phyloP scores from a whole-genome alignment of 768 basidiomycete genomes.

The Suillus fuscotomentosus region DNA sequence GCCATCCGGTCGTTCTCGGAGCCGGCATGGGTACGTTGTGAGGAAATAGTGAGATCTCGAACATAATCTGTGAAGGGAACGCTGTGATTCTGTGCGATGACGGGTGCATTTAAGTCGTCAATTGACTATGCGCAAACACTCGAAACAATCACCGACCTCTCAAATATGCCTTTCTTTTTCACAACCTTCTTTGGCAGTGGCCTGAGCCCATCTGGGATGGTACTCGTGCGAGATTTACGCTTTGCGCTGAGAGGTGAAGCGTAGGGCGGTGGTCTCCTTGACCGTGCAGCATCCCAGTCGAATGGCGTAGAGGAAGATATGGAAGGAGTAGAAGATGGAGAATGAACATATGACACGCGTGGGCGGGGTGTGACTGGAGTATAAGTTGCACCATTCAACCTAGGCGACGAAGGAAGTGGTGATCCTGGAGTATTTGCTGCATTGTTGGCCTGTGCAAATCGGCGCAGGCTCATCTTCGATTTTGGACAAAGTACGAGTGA shows the following conservation, averaged over 20 bases:
- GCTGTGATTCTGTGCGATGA: conserved; percentile 46
- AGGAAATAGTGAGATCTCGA: conserved; percentile 82
- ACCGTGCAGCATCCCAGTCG: conserved; percentile 85
- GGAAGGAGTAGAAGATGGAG: conserved; percentile 66
- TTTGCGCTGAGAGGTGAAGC: conserved; percentile 53
- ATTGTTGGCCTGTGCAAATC: conserved; percentile 53
- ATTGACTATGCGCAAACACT: conserved; percentile 13
- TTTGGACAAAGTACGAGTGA: conserved; percentile 4
- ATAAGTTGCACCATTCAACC: conserved; percentile 27
- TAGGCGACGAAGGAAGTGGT: conserved; percentile 40
- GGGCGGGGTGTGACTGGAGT: conserved; percentile 46
- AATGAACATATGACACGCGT: conserved; percentile 55
- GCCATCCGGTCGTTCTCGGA: conserved; percentile 61
- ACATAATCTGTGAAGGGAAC: conserved; percentile 70
- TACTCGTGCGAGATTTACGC: conserved; percentile 41
- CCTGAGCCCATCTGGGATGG: conserved; percentile 16
- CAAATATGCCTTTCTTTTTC: conserved; percentile 61
- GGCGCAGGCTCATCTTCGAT: conserved; percentile 51
- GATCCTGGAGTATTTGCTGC: conserved; percentile 38
- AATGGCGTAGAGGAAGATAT: conserved; percentile 76
- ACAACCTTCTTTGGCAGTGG: conserved; percentile 53
- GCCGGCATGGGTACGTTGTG: conserved; percentile 74
- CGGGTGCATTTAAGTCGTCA: conserved; percentile 11
- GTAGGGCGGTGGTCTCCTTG: conserved; percentile 70
- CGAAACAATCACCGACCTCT: conserved; percentile 44